These are phyloP conservation scores for Forsythia viridissima DNA, from an alignment of 257 asterid genomes.

Conservation along the genomic window DNA sequence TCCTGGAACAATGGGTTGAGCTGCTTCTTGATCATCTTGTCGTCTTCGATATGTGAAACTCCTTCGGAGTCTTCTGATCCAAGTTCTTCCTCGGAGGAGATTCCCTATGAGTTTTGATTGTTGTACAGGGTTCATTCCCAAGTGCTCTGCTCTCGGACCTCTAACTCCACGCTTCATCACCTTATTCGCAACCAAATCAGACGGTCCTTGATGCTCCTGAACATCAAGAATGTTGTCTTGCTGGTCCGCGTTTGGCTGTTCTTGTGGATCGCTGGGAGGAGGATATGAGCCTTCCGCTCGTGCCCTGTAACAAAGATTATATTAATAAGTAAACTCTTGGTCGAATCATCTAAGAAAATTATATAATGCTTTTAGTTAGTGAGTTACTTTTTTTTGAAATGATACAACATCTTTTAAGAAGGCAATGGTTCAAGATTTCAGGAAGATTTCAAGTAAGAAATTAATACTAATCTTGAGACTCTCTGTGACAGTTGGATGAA, in stretches of 20 bases:
- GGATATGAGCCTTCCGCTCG: neutral
- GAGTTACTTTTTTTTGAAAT: neutral
- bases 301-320: neutral
- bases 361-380: neutral
- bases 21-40: neutral
- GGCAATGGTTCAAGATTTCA: neutral
- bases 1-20: neutral
- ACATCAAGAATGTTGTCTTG: neutral
- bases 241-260: neutral
- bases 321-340: neutral
- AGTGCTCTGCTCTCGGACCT: neutral
- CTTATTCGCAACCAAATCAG: neutral
- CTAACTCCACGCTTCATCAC: neutral
- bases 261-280: neutral
- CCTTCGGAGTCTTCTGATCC: neutral
- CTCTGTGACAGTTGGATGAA: neutral
- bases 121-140: neutral
- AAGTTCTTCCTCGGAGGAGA: neutral
- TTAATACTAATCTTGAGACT: neutral
- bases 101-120: neutral
- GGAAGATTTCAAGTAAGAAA: neutral
- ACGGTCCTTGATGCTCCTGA: neutral
- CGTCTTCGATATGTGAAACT: neutral
- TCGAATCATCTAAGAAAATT: neutral
- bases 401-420: neutral